Evolutionary conservation across 2,329 filamentous ascomycete genomes (phyloP), one percentile per base, ranked within the genome.

Genomic region (Trichoderma citrinoviride): DNA sequence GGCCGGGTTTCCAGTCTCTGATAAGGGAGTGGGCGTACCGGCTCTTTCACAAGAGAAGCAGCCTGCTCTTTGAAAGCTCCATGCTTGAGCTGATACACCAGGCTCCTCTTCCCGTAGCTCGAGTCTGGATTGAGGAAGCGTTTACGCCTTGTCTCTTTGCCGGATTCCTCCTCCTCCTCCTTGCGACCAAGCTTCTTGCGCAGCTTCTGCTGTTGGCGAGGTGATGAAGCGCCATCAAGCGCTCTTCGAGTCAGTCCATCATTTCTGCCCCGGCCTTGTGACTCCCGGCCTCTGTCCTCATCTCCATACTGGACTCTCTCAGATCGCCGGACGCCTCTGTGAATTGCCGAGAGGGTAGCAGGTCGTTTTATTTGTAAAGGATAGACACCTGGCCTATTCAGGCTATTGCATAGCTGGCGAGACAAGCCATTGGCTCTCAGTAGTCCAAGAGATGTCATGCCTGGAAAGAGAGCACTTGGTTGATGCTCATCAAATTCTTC

Each of bases 321-420:
- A 69, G 85, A 75, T 74, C 78, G 71, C 50, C 87, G 85, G 62
- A 92, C 80, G 15, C 90, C 90, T 52, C 83, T 81, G 68, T 87
- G 85, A 71, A 93, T 92, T 49, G 89, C 89, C 10, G 89, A 90
- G 66, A 91, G 81, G 47, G 73, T 76, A 29, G 75, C 71, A 23
- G 70, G 37, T 47, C 76, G 76, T 46, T 69, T 67, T 17, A 67
- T 61, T 5, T 70, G 47, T 25, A 68, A 70, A 15, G 40, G 27
- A 21, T 41, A 49, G 27, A 21, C 14, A 37, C 27, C 41, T 2
- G 25, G n/a, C 14, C 46, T 41, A 4, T 54, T 37, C 40, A 69
- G 37, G n/a, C 56, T 43, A 17, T 41, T 54, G 19, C 65, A 49
- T n/a, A 72, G 53, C 6, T 70, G 68, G 43, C 67, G 62, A 7